Percentiles rank a stretch among this genome's conserved stretches.
phyloP scores from a whole-genome alignment of 1,284 basidiomycete genomes.

The Ganoderma lingzhi region DNA sequence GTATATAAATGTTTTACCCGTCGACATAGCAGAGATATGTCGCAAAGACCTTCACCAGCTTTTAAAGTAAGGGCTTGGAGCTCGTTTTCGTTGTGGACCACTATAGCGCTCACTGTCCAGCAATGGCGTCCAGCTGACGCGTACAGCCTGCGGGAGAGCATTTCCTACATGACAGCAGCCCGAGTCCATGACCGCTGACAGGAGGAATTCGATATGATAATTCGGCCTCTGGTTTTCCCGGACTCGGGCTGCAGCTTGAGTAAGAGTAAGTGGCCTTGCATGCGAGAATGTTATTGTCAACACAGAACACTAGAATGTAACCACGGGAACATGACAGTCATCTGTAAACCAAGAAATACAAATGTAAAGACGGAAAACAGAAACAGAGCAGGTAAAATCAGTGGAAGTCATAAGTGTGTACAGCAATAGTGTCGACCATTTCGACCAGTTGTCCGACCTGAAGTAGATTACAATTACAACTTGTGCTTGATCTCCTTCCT shows the following conservation, averaged over 20 bases:
- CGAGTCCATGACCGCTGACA: neutral
- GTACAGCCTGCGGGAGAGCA: neutral
- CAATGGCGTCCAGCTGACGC: no score
- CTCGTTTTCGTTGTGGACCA: neutral
- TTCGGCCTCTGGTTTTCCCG: neutral
- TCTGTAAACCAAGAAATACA: neutral
- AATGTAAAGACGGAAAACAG: neutral
- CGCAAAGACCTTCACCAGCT: neutral
- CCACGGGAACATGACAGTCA: neutral
- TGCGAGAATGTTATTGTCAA: neutral
- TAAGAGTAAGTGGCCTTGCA: neutral
- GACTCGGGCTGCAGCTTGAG: neutral
- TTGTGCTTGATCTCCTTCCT: constrained; percentile 73
- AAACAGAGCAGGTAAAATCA: neutral
- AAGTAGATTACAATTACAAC: constrained; percentile 40
- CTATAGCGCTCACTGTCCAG: neutral
- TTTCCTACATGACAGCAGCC: neutral
- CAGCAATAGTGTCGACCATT: no score
- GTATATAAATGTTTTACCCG: neutral
- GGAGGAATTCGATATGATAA: neutral
- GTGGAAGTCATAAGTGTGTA: neutral
- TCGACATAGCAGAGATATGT: neutral
- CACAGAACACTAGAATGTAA: neutral
- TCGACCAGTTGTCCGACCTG: neutral
- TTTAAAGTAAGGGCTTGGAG: neutral